These are phyloP conservation scores for Ceratocystis smalleyi DNA, from an alignment of 2,329 filamentous ascomycete species.

Conservation along the genomic window DNA sequence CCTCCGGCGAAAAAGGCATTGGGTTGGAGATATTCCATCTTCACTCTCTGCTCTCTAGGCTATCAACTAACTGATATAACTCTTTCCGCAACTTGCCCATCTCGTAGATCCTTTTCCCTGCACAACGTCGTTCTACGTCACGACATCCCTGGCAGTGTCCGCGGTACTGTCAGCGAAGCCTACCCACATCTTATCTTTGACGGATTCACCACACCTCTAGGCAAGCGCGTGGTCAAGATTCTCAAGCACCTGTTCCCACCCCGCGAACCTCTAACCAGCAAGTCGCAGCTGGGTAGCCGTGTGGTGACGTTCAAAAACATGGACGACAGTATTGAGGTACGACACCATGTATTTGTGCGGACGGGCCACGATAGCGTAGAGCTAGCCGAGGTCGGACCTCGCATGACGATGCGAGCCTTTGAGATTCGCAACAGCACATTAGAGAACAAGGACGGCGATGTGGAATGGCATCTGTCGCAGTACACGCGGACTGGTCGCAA, in stretches of 20 bases:
- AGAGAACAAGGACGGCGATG: constrained; percentile 87
- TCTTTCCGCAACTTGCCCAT: background rate
- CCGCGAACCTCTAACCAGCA: constrained; percentile 55
- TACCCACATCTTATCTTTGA: constrained; percentile 96
- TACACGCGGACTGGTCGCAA: constrained; percentile 88
- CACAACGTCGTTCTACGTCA: constrained; percentile 87
- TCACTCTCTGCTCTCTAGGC: too few species aligned
- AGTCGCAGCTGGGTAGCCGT: constrained; percentile 65
- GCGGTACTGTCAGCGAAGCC: constrained; percentile 77
- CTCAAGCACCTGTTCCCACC: constrained; percentile 91
- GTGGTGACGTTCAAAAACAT: constrained; percentile 92
- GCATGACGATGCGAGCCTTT: constrained; percentile 95
- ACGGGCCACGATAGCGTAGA: constrained; percentile 84
- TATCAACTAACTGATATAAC: background rate
- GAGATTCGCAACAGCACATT: constrained; percentile 83
- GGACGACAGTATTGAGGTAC: constrained; percentile 83
- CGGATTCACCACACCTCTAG: constrained; percentile 69
- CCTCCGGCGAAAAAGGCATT: too few species aligned
- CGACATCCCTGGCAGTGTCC: constrained; percentile 76
- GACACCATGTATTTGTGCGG: constrained; percentile 70
- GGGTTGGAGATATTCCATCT: too few species aligned
- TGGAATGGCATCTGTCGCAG: constrained; percentile 92
- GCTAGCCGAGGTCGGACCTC: constrained; percentile 73
- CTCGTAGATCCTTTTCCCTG: constrained; percentile 61
- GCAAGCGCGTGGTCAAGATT: constrained; percentile 71